Evolutionary conservation across 768 basidiomycete genomes (phyloP).

Genomic region (Rhodotorula kratochvilovae): DNA sequence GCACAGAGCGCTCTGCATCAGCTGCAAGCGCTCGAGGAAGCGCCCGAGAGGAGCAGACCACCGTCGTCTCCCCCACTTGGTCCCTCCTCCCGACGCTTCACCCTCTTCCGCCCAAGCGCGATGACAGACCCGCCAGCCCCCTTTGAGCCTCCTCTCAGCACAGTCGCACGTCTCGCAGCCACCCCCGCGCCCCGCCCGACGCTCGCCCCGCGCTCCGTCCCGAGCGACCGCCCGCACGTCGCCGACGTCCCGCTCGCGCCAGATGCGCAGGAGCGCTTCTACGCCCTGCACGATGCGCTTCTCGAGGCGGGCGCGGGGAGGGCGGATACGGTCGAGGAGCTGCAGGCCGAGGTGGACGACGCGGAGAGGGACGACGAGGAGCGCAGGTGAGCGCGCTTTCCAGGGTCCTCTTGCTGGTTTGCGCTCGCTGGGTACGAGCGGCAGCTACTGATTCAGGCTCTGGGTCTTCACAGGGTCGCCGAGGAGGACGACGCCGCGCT

Average conservation of each 20-base stretch:
- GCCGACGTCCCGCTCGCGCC: neutral
- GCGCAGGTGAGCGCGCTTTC: too few relatives aligned
- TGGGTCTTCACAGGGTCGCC: neutral
- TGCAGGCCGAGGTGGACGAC: neutral
- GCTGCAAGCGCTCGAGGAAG: too few relatives aligned
- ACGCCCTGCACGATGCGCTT: neutral
- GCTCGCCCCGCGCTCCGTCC: too few relatives aligned
- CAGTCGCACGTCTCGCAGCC: too few relatives aligned
- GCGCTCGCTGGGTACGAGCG: fast-evolving
- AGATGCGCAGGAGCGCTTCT: neutral
- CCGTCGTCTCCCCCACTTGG: too few relatives aligned
- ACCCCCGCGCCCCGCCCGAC: too few relatives aligned
- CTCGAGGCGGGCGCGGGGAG: neutral
- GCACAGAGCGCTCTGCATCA: too few relatives aligned
- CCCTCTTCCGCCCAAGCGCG: too few relatives aligned
- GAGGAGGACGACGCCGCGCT: neutral
- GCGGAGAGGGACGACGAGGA: neutral
- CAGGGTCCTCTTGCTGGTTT: neutral
- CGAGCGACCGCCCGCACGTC: neutral
- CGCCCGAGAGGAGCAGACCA: too few relatives aligned
- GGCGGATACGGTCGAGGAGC: neutral
- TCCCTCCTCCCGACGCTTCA: too few relatives aligned
- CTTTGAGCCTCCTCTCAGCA: too few relatives aligned
- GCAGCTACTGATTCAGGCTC: neutral
- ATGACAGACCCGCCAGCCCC: too few relatives aligned